phyloP scores from a whole-genome alignment of 257 asterid genomes.

The Penstemon barbatus region DNA sequence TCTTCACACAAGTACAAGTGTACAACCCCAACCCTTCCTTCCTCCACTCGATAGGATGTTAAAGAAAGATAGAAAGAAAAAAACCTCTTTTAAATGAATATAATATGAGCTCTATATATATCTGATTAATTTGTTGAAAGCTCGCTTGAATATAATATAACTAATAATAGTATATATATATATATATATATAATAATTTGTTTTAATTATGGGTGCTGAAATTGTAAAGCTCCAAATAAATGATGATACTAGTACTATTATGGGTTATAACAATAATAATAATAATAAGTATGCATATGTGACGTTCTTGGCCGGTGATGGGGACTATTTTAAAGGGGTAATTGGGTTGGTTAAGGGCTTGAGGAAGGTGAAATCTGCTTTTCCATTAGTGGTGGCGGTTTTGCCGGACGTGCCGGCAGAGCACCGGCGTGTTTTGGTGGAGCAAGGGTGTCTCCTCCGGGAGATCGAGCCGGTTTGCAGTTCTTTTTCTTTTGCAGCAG shows the following conservation, averaged over 20 bases:
- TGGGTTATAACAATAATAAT: neutral
- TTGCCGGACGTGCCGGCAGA: slow-evolving; percentile 56
- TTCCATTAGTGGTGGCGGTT: slow-evolving; percentile 59
- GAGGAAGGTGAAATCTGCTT: slow-evolving; percentile 45
- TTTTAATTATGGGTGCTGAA: slow-evolving; percentile 29
- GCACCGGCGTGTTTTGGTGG: slow-evolving; percentile 49
- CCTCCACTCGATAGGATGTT: too few species aligned
- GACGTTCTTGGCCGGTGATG: slow-evolving; percentile 52
- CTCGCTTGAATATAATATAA: too few species aligned
- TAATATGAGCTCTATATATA: neutral
- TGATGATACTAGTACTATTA: neutral
- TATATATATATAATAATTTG: neutral
- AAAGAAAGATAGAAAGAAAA: neutral
- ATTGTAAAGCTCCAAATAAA: slow-evolving; percentile 15
- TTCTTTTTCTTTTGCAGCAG: slow-evolving; percentile 3
- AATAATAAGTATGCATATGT: slow-evolving; percentile 36
- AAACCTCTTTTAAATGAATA: neutral
- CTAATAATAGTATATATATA: too few species aligned
- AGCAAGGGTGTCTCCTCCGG: slow-evolving; percentile 50
- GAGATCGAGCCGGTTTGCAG: slow-evolving; percentile 41
- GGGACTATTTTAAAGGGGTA: slow-evolving; percentile 53
- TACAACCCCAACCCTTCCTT: too few species aligned
- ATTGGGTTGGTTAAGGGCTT: slow-evolving; percentile 54
- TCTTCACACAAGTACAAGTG: too few species aligned
- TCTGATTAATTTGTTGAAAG: too few species aligned